Evolutionary conservation across 768 basidiomycete species (phyloP).

Genomic region (Auricularia cornea): DNA sequence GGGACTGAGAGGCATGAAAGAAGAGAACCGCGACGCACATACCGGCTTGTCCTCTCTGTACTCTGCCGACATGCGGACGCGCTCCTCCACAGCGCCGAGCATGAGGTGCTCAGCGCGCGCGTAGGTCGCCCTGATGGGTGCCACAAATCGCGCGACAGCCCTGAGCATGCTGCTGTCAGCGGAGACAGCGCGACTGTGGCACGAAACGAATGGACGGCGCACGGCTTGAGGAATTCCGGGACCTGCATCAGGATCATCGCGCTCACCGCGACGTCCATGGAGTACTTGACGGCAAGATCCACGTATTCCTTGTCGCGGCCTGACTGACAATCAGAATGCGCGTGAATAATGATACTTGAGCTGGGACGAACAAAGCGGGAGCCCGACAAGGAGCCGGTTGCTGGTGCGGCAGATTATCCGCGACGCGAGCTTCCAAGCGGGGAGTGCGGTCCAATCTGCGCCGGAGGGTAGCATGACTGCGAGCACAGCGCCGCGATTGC

Average conservation of each 20-base stretch:
- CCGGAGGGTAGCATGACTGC: too few species aligned
- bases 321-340: too few species aligned
- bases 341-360: too few species aligned
- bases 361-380: constrained; percentile 26
- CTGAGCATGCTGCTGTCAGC: too few species aligned
- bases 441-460: constrained; percentile 18
- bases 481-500: too few species aligned
- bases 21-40: background rate
- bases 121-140: background rate
- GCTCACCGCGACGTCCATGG: constrained; percentile 27
- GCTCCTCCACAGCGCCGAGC: constrained; percentile 24
- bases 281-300: constrained; percentile 22
- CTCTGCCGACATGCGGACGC: constrained; percentile 16
- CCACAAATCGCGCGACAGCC: background rate
- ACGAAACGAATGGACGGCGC: background rate
- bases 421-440: constrained; percentile 15
- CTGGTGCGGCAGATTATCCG: constrained; percentile 23
- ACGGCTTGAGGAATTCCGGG: constrained; percentile 13
- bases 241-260: constrained; percentile 10
- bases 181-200: background rate
- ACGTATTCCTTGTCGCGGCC: constrained; percentile 2
- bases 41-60: constrained; percentile 25
- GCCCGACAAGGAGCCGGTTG: constrained; percentile 27
- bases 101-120: constrained; percentile 11
- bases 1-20: too few species aligned